Percentiles rank a stretch among this genome's conserved stretches.
Evolutionary conservation across 2,329 filamentous ascomycete genomes (phyloP).

Genomic region (Amylocarpus encephaloides): DNA sequence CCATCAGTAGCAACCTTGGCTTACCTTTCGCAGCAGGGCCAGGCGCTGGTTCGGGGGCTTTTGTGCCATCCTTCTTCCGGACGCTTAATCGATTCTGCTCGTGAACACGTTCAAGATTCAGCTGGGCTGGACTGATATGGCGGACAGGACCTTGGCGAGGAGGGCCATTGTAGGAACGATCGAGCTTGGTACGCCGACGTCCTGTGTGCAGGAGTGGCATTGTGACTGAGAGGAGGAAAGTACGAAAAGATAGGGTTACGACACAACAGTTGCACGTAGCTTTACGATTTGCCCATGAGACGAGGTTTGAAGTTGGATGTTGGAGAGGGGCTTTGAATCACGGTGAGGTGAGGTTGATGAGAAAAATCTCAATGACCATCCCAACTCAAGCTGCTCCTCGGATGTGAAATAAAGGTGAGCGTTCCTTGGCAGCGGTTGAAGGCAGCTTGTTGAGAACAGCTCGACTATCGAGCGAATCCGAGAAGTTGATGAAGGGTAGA

Average conservation of each 20-base stretch:
- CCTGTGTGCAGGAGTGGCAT: slow-evolving; percentile 28
- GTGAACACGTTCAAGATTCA: slow-evolving; percentile 57
- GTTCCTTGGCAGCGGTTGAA: neutral
- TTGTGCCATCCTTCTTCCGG: slow-evolving; percentile 41
- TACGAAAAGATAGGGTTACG: neutral
- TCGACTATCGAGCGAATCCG: slow-evolving; percentile 12
- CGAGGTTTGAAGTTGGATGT: no score
- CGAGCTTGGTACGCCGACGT: slow-evolving; percentile 25
- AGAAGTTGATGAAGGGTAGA: slow-evolving; percentile 20
- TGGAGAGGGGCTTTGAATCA: neutral
- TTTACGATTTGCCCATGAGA: slow-evolving; percentile 18
- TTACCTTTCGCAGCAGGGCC: slow-evolving; percentile 54
- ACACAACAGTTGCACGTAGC: slow-evolving; percentile 14
- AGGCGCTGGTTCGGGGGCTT: slow-evolving; percentile 39
- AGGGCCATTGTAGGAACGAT: slow-evolving; percentile 29
- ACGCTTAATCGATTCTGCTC: slow-evolving; percentile 53
- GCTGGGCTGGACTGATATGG: slow-evolving; percentile 49
- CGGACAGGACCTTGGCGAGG: slow-evolving; percentile 33
- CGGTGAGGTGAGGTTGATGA: neutral
- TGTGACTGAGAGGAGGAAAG: slow-evolving; percentile 9
- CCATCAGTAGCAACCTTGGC: slow-evolving; percentile 87
- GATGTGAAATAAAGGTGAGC: neutral
- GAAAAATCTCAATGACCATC: neutral
- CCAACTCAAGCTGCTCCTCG: neutral
- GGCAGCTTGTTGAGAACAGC: neutral